Conservation (phyloP, 2,329 filamentous ascomycete species). For the Neonectria neomacrospora region DNA sequence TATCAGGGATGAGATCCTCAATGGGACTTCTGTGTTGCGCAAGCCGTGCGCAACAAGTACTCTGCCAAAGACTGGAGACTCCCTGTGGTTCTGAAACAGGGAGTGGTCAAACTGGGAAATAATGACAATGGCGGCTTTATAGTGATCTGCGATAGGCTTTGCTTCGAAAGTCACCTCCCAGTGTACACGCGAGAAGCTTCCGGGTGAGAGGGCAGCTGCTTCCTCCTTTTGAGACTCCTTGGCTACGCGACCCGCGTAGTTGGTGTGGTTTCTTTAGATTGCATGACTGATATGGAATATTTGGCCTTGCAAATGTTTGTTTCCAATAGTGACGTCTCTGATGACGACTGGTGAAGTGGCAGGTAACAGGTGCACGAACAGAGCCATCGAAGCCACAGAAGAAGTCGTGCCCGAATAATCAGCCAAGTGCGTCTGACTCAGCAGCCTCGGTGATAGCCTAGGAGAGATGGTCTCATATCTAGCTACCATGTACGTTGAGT, state of each 20-base stretch:
- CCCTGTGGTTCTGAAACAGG: not conserved
- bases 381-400: not conserved
- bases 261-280: too few relatives aligned
- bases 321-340: not conserved
- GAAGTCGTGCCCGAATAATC: not conserved
- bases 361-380: not conserved
- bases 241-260: not conserved
- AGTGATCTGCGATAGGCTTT: not conserved
- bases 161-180: slow-evolving; percentile 2
- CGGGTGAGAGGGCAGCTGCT: not conserved
- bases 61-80: not conserved
- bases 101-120: slow-evolving; percentile 1
- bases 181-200: not conserved
- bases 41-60: slow-evolving; percentile 1
- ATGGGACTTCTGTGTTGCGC: slow-evolving; percentile 1
- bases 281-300: not conserved
- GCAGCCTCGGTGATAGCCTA: not conserved
- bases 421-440: not conserved
- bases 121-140: not conserved
- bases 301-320: not conserved
- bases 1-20: slow-evolving; percentile 1
- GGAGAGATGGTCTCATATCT: not conserved
- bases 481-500: slow-evolving; percentile 1
- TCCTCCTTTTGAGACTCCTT: too few relatives aligned
- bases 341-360: not conserved